These are phyloP conservation scores for Quercus mongolica DNA, from an alignment of 306 rosid species.

Conservation along the genomic window DNA sequence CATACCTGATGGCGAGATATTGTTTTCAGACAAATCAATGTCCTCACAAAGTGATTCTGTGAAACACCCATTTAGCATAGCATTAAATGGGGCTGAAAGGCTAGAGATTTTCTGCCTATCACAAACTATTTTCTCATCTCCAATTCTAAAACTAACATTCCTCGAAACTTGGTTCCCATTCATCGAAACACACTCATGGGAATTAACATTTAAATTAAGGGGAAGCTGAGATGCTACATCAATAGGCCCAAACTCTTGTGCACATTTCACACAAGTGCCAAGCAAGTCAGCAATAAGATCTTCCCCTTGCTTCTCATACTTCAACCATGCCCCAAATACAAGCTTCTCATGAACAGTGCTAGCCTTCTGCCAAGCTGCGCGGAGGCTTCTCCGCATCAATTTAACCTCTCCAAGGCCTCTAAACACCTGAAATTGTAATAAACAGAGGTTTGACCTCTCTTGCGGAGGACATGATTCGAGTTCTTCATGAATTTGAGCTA, in stretches of 20 bases:
- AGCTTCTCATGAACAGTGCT: conserved; percentile 71
- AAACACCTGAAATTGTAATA: conserved; percentile 84
- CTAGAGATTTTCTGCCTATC: conserved; percentile 75
- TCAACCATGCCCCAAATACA: conserved; percentile 87
- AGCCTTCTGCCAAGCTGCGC: conserved; percentile 81
- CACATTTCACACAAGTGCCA: conserved; percentile 62
- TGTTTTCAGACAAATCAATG: conserved; percentile 75
- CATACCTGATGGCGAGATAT: conserved; percentile 72
- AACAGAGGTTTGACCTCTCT: no score
- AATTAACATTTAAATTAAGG: conserved; percentile 20
- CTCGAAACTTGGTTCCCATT: conserved; percentile 40
- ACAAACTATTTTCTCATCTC: conserved; percentile 74
- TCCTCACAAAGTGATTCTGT: conserved; percentile 73
- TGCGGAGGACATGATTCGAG: no score
- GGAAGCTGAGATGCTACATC: conserved; percentile 63
- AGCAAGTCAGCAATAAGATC: conserved; percentile 67
- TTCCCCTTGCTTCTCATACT: conserved; percentile 87
- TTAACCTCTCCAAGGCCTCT: conserved; percentile 84
- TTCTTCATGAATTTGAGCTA: no score
- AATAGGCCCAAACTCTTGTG: conserved; percentile 61
- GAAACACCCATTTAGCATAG: conserved; percentile 87
- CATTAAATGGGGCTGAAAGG: conserved; percentile 77
- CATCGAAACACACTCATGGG: conserved; percentile 43
- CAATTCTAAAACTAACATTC: conserved; percentile 58
- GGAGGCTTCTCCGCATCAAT: conserved; percentile 86